Base-by-base conservation (phyloP, 805 yeast genomes). In the Vanderwaltozyma tropicalis region DNA sequence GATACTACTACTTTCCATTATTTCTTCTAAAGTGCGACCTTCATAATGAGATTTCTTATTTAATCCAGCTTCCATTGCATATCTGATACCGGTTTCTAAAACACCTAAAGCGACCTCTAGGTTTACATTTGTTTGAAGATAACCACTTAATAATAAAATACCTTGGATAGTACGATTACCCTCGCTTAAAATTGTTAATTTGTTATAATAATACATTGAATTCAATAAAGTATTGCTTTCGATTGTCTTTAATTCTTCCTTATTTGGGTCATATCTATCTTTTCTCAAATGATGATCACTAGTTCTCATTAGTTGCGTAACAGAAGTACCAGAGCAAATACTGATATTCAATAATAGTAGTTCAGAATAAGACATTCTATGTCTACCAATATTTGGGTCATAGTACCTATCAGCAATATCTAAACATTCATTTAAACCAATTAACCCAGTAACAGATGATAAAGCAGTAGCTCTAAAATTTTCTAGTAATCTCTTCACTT, bases 11-110 rank as follows among this genome's bases (percentile, higher is more conserved):
- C 74, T 62, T 3, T 53, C 49, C 2, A 52, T 44, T 1, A 58
- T 54, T 31, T 74, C 78, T 4, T 49, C 55, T 0, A 49, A 45
- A 0, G 61, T 28, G 14, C 72, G 41, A 1, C 66, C 62, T 3
- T 53, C 46, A 36, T 66, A 64, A 2, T 68, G 47, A 32, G 74
- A 80, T 4, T 54, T 55, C 37, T 76, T 57, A 44, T 78, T 74
- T 6, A 80, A 58, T 0, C 83, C 83, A 49, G 76, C 47, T 28
- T 73, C 78, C 33, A 68, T 71, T 0, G 80, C 80, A 43, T 66
- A 68, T 42, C 78, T 61, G 5, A 72, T 64, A 5, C 76, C 73
- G 1, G 69, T 62, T 1, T 73, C 52, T 4, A 66, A 50, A 14
- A 74, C 45, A 35, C 64, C 57, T 37, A 61, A 64, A 5, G 68